Evolutionary conservation across 768 basidiomycete species (phyloP), one percentile per base, ranked within the genome.

Genomic region (Podaxis sp.): DNA sequence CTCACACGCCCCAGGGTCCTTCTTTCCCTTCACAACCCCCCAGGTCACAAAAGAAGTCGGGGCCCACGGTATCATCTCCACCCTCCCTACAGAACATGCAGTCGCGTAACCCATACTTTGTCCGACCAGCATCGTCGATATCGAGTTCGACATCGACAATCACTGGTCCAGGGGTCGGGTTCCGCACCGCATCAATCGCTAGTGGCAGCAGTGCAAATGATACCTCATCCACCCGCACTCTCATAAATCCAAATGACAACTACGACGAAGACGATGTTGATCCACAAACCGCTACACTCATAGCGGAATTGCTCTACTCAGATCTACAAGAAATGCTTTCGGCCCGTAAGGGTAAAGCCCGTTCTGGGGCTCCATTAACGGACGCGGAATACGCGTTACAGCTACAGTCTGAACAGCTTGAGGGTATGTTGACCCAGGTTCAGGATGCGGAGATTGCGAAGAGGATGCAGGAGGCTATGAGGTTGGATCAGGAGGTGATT

Each of bases 301-400:
- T 80, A 38, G 75, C 77, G 0, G 71, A 78, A 57, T 74, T 83
- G 49, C 65, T 68, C 2, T 74, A 83, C 37, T 69, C 76, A n/a
- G 82, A 83, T 59, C 73, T 80, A 17, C 73, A 75, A 15, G 64
- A 71, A 22, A 51, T 67, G 5, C 36, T 56, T 6, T 27, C 46
- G 1, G 41, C 66, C 0, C 66, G 71, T 12, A 83, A 83, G 61
- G 79, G 79, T 25, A 80, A 81, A 64, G 66, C 67, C 2, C 72
- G 74, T 24, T 70, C 68, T 1, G 73, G 68, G 47, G 63, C 66
- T 0, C 68, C 73, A 2, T 68, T 70, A 5, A 70, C 75, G 0
- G 84, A 87, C 66, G 77, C 79, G 41, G 80, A 82, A 41, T 57
- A 77, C 7, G 85, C 85, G 0, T 70, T 82, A 7, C 72, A 74